Conservation (phyloP, 352 stramenopile genomes). For the Pythium biforme region DNA sequence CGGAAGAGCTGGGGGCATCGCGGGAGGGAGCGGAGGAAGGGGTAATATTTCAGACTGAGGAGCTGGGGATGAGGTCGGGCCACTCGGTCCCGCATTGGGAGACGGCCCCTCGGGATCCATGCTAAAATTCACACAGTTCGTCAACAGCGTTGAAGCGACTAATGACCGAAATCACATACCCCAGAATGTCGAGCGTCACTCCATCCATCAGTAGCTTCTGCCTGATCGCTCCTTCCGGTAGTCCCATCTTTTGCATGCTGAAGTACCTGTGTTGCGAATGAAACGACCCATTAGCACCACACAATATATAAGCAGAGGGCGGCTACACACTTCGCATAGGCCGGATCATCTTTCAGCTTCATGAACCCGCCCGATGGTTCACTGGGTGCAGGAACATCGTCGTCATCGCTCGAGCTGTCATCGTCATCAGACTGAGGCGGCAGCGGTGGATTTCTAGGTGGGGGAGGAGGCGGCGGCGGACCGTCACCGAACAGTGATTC, state of each 20-base stretch:
- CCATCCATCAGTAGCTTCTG: conserved; percentile 84
- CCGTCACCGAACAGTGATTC: conserved; percentile 53
- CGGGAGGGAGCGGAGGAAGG: conserved; percentile 35
- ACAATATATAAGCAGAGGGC: not conserved
- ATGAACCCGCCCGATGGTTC: conserved; percentile 35
- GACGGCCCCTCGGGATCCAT: conserved; percentile 82
- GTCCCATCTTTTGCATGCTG: conserved; percentile 79
- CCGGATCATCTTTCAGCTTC: conserved; percentile 81
- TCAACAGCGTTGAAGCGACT: not conserved
- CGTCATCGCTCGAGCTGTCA: conserved; percentile 60
- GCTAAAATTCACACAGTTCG: conserved; percentile 28
- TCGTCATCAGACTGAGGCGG: conserved; percentile 39
- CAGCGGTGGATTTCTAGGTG: conserved; percentile 31
- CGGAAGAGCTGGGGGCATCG: conserved; percentile 30
- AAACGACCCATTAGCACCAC: no score
- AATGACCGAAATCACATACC: conserved; percentile 33
- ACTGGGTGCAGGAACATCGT: conserved; percentile 23
- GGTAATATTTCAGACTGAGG: conserved; percentile 8
- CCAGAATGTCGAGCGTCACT: conserved; percentile 68
- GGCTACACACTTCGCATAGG: conserved; percentile 57
- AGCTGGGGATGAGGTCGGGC: conserved; percentile 16
- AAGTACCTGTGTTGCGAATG: conserved; percentile 64
- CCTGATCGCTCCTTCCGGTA: conserved; percentile 75
- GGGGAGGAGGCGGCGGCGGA: conserved; percentile 42
- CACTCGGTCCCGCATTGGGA: conserved; percentile 39